These are phyloP conservation scores for Rhodotorula sphaerocarpa DNA, from an alignment of 768 basidiomycete genomes.

Conservation along the genomic window DNA sequence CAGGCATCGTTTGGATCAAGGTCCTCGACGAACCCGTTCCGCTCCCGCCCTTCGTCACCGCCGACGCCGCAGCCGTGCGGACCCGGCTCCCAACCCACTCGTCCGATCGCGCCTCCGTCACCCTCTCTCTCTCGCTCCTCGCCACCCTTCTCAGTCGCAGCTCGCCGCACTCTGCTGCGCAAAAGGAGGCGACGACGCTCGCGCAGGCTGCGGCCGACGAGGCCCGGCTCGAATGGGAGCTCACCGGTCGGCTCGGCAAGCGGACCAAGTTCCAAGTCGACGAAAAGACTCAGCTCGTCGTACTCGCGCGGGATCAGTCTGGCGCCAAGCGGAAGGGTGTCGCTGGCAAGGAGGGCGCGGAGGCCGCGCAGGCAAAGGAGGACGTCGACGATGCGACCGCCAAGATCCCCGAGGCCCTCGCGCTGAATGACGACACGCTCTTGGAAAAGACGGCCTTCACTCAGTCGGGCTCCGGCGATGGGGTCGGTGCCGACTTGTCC, in stretches of 20 bases:
- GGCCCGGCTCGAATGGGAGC: slow-evolving; percentile 73
- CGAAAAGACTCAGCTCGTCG: slow-evolving; percentile 78
- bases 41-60: slow-evolving; percentile 46
- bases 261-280: slow-evolving; percentile 85
- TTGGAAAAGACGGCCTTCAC: slow-evolving; percentile 90
- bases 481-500: slow-evolving; percentile 1
- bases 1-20: slow-evolving; percentile 42
- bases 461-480: slow-evolving; percentile 48
- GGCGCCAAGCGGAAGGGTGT: slow-evolving; percentile 38
- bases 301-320: slow-evolving; percentile 77
- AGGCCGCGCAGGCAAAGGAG: slow-evolving; percentile 5
- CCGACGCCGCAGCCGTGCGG: slow-evolving; percentile 42
- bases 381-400: slow-evolving; percentile 11
- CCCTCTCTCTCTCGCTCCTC: slow-evolving; percentile 65
- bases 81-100: slow-evolving; percentile 29
- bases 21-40: slow-evolving; percentile 75
- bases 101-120: slow-evolving; percentile 50
- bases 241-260: slow-evolving; percentile 86
- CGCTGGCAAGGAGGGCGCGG: slow-evolving; percentile 13
- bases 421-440: slow-evolving; percentile 89
- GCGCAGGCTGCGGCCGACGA: slow-evolving; percentile 71
- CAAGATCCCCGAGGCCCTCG: slow-evolving; percentile 64
- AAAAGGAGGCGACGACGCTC: slow-evolving; percentile 64
- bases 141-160: slow-evolving; percentile 52
- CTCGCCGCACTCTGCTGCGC: slow-evolving; percentile 48